Percentiles rank a stretch among this genome's conserved stretches.
phyloP scores from a whole-genome alignment of 2,329 filamentous ascomycete genomes.

The Paecilomyces variotii region DNA sequence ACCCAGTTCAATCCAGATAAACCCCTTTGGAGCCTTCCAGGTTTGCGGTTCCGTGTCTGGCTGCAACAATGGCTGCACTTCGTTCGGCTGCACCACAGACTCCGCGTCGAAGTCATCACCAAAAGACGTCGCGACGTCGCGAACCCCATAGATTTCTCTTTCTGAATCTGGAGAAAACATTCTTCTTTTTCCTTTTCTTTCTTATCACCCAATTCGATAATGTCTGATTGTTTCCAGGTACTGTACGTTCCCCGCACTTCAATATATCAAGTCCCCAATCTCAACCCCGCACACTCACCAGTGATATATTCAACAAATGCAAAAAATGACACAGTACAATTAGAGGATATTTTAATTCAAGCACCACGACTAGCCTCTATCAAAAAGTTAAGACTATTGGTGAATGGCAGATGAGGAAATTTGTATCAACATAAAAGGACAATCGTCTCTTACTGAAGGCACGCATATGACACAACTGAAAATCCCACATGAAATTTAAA shows the following conservation, averaged over 20 bases:
- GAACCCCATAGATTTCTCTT: not conserved
- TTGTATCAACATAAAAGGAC: too few species aligned
- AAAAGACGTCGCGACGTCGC: not conserved
- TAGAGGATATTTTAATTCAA: not conserved
- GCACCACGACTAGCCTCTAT: not conserved
- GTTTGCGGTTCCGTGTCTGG: slow-evolving; percentile 5
- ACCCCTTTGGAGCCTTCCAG: slow-evolving; percentile 47
- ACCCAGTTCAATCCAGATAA: slow-evolving; percentile 51
- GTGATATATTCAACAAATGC: not conserved
- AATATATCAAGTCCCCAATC: not conserved
- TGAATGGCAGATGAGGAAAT: not conserved
- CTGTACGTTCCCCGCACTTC: not conserved
- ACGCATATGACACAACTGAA: too few species aligned
- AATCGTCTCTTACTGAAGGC: too few species aligned
- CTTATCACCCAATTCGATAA: not conserved
- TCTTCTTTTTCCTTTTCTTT: not conserved
- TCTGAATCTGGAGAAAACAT: not conserved
- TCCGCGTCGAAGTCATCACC: not conserved
- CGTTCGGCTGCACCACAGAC: not conserved
- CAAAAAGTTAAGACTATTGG: not conserved
- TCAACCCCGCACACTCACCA: not conserved
- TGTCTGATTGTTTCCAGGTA: not conserved
- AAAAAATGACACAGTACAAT: not conserved
- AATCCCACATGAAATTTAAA: too few species aligned
- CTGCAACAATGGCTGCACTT: not conserved